Conservation (phyloP, 208 protist species). For the Porcisia hertigi region DNA sequence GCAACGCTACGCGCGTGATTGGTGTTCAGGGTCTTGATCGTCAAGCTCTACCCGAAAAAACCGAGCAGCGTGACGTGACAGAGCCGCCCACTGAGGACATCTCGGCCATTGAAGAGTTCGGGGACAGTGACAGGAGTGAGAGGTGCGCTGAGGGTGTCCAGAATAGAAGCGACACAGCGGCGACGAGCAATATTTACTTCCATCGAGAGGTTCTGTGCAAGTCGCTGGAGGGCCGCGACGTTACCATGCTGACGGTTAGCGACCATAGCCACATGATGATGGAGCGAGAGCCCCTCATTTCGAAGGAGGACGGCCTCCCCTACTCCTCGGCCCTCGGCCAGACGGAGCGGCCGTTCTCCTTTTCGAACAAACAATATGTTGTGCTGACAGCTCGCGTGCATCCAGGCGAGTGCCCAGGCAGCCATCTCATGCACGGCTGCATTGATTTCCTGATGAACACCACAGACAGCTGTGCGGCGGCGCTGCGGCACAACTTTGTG, state of each 20-base stretch:
- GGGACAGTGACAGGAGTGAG: not conserved
- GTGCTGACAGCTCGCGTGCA: constrained; percentile 92
- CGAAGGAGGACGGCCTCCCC: constrained; percentile 50
- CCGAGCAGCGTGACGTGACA: not conserved
- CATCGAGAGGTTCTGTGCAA: constrained; percentile 86
- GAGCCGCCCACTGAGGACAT: not conserved
- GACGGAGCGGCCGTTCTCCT: constrained; percentile 60
- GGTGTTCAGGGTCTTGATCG: constrained; percentile 10
- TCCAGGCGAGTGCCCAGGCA: constrained; percentile 91
- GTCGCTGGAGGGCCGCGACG: constrained; percentile 74
- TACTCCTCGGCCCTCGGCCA: constrained; percentile 54
- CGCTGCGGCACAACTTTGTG: constrained; percentile 87
- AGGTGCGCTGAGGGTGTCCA: no score
- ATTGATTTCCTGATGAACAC: constrained; percentile 87
- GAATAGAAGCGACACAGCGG: not conserved
- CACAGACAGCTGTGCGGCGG: constrained; percentile 67
- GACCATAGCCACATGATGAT: constrained; percentile 48
- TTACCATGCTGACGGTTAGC: constrained; percentile 91
- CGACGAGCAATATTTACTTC: constrained; percentile 62
- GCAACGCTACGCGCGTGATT: constrained; percentile 15
- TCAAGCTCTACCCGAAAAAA: not conserved
- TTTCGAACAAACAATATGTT: constrained; percentile 72
- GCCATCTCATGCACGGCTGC: constrained; percentile 93
- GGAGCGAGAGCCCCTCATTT: constrained; percentile 38
- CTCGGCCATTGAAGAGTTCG: not conserved